Conservation (phyloP, 2,329 filamentous ascomycete species). For the Fusarium subglutinans region DNA sequence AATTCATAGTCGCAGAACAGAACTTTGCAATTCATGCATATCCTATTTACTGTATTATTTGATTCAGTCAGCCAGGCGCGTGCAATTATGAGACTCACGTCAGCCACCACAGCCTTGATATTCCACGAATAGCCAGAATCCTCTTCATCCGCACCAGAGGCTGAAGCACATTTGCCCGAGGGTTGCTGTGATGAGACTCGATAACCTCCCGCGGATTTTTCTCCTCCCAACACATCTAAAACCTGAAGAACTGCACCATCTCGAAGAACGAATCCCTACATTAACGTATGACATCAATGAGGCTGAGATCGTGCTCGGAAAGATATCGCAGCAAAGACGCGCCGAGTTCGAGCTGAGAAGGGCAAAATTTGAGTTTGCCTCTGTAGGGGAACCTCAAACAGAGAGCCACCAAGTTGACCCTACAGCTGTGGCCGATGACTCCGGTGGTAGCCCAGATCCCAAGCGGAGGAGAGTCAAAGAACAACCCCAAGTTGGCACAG, state of each 20-base stretch:
- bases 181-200: constrained; percentile 37
- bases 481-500: background rate
- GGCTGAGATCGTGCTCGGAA: constrained; percentile 79
- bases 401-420: background rate
- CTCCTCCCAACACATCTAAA: constrained; percentile 77
- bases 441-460: constrained; percentile 1
- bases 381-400: constrained; percentile 18
- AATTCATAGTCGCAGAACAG: background rate
- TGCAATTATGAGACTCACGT: background rate
- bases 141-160: background rate
- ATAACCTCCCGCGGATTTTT: constrained; percentile 70
- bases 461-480: constrained; percentile 34
- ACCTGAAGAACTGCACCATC: constrained; percentile 66
- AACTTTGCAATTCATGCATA: background rate
- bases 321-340: constrained; percentile 73
- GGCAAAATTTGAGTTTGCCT: constrained; percentile 68
- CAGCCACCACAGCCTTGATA: background rate
- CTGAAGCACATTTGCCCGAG: background rate
- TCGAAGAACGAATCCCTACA: constrained; percentile 71
- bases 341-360: constrained; percentile 81
- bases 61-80: background rate
- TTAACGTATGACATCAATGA: constrained; percentile 78
- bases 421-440: background rate
- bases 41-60: background rate
- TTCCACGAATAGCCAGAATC: background rate